Conservation (phyloP, 2,329 filamentous ascomycete species). For the Colletotrichum gloeosporioides region DNA sequence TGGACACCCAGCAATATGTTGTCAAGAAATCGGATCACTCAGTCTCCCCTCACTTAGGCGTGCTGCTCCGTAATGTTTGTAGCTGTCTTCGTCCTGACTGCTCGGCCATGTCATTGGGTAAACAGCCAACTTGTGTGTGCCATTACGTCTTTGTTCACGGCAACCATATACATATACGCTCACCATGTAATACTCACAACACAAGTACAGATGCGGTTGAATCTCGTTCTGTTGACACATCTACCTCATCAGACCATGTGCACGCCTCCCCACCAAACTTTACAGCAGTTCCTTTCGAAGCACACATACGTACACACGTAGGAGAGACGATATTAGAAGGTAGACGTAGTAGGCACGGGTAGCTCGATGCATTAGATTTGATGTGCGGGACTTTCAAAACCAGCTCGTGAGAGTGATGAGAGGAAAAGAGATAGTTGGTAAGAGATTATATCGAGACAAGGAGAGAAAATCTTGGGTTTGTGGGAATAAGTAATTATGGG, state of each 20-base stretch:
- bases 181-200: background rate
- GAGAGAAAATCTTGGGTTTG: background rate
- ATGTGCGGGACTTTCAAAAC: background rate
- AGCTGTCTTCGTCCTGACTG: background rate
- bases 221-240: background rate
- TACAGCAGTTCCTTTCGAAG: background rate
- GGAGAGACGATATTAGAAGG: background rate
- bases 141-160: background rate
- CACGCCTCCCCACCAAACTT: background rate
- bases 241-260: background rate
- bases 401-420: background rate
- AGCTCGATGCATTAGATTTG: background rate
- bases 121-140: background rate
- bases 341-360: background rate
- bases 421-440: background rate
- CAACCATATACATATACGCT: background rate
- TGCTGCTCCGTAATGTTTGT: background rate
- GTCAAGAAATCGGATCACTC: background rate
- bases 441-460: constrained; percentile 3
- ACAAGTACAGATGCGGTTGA: background rate
- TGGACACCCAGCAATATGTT: background rate
- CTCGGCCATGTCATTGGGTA: background rate
- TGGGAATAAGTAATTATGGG: background rate
- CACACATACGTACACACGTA: background rate
- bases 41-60: background rate